A percentile compares a stretch with the other conserved stretches of the same genome.
phyloP scores from a whole-genome alignment of 2,329 filamentous ascomycete genomes.

The Talaromyces sp. region DNA sequence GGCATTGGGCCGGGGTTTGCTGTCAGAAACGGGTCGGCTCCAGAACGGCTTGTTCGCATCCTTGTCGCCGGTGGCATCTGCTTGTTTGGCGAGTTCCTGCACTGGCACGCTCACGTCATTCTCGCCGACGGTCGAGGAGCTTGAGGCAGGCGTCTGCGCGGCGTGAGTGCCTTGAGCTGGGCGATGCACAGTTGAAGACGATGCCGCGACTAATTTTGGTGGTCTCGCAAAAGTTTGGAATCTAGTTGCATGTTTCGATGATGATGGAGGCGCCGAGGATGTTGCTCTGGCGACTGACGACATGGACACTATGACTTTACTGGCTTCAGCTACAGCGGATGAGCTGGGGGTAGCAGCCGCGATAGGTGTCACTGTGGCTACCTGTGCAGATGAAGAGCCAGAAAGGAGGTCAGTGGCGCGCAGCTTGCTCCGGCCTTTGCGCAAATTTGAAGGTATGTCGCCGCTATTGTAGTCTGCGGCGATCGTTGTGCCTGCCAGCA shows the following conservation, averaged over 20 bases:
- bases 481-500: slow-evolving; percentile 15
- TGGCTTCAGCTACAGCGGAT: background rate
- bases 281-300: background rate
- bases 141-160: background rate
- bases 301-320: background rate
- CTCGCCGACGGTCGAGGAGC: background rate
- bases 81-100: background rate
- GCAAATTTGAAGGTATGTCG: background rate
- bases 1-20: background rate
- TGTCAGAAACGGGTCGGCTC: background rate
- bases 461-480: slow-evolving; percentile 16
- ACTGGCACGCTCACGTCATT: slow-evolving; percentile 7
- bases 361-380: background rate
- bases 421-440: slow-evolving; percentile 4
- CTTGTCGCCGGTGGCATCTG: background rate
- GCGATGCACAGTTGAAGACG: background rate
- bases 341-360: slow-evolving; percentile 2
- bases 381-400: slow-evolving; percentile 1
- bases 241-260: background rate
- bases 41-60: slow-evolving; percentile 10
- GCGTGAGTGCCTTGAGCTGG: slow-evolving; percentile 5
- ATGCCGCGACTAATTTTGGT: background rate
- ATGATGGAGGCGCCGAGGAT: background rate
- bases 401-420: background rate
- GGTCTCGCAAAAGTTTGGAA: background rate